Conservation (phyloP, 345 rosid species). For the Eucalyptus pauciflora region DNA sequence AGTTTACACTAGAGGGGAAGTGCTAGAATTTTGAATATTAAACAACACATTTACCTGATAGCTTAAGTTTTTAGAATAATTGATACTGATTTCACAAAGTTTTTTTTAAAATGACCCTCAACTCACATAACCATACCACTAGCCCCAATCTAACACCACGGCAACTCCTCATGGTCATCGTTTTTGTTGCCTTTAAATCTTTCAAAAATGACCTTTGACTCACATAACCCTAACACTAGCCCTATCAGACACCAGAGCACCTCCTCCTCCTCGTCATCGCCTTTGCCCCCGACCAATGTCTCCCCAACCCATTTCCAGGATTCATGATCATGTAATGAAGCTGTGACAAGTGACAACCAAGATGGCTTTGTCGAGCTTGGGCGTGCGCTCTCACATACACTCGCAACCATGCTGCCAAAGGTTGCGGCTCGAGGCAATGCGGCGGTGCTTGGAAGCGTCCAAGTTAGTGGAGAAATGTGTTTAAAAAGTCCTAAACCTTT, state of each 20-base stretch:
- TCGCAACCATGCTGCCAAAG: background rate
- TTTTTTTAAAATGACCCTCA: background rate
- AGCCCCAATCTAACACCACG: background rate
- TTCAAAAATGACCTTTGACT: background rate
- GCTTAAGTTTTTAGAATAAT: background rate
- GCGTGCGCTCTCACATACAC: background rate
- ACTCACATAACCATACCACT: background rate
- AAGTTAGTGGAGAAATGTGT: background rate
- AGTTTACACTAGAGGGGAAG: fast-evolving
- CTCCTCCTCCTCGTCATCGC: background rate
- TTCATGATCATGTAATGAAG: background rate
- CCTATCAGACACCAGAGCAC: background rate
- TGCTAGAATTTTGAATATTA: background rate
- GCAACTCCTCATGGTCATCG: background rate
- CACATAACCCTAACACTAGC: background rate
- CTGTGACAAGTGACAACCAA: background rate
- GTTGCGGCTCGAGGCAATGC: background rate
- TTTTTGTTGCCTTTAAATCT: background rate
- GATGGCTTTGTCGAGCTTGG: background rate
- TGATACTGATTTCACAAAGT: background rate
- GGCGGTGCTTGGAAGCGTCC: background rate
- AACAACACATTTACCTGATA: background rate
- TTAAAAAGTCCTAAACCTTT: too few relatives aligned
- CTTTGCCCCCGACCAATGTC: background rate
- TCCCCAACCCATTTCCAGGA: background rate